phyloP scores from a whole-genome alignment of 2,329 filamentous ascomycete genomes.

The Penicillium rolfsii region DNA sequence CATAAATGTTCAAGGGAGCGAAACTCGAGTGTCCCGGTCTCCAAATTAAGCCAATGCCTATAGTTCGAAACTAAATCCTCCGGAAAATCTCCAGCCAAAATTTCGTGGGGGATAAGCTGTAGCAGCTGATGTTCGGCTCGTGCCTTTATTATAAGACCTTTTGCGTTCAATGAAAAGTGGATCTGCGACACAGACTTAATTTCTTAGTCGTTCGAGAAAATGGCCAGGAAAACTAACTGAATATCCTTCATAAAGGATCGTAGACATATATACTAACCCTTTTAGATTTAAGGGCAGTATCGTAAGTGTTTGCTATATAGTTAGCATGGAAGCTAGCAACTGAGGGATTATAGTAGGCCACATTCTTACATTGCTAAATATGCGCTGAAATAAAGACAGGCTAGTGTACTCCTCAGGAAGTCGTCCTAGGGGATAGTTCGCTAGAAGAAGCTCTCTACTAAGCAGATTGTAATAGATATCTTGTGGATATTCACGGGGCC shows the following conservation, averaged over 20 bases:
- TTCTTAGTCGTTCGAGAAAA: background rate
- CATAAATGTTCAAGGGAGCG: constrained; percentile 31
- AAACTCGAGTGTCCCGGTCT: constrained; percentile 30
- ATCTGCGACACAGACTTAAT: constrained; percentile 22
- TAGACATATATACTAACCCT: constrained; percentile 43
- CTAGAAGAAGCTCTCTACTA: constrained; percentile 21
- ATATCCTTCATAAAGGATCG: constrained; percentile 29
- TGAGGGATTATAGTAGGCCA: constrained; percentile 5
- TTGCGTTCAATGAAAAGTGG: constrained; percentile 22
- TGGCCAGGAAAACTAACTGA: constrained; percentile 20
- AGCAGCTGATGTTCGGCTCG: constrained; percentile 8
- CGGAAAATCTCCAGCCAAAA: constrained; percentile 35
- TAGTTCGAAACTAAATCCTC: constrained; percentile 40
- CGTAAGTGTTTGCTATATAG: constrained; percentile 30
- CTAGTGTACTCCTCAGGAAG: constrained; percentile 17
- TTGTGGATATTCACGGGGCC: background rate
- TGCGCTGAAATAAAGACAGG: constrained; percentile 8
- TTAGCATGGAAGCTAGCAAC: constrained; percentile 3
- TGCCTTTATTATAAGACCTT: constrained; percentile 26
- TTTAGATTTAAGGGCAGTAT: constrained; percentile 39
- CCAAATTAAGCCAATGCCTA: constrained; percentile 45
- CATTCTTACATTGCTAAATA: constrained; percentile 17
- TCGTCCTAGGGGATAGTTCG: constrained; percentile 19
- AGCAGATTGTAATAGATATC: constrained; percentile 14
- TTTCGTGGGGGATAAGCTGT: constrained; percentile 35